Evolutionary conservation across 2,329 filamentous ascomycete species (phyloP).

Genomic region (Sporothrix dimorphospora): DNA sequence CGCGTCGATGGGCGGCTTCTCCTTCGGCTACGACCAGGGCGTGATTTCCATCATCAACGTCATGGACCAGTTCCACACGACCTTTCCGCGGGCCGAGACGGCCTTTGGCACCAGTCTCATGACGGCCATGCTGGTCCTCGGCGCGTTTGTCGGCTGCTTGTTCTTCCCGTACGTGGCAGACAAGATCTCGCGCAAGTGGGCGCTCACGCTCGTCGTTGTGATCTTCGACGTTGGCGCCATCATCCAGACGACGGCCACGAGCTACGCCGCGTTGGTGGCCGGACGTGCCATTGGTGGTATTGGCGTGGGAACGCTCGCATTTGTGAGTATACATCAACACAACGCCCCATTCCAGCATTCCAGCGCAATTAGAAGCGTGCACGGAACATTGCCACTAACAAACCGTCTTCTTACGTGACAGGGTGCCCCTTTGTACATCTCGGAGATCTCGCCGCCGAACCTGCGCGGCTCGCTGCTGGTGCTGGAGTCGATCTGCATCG

Average conservation of each 20-base stretch:
- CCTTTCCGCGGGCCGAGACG: slow-evolving; percentile 40
- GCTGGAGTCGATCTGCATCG: slow-evolving; percentile 22
- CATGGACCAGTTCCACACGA: slow-evolving; percentile 55
- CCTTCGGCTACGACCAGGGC: slow-evolving; percentile 39
- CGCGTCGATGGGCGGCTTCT: slow-evolving; percentile 42
- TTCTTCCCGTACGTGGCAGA: slow-evolving; percentile 46
- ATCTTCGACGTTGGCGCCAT: slow-evolving; percentile 50
- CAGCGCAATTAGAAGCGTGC: too few species aligned
- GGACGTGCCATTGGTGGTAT: slow-evolving; percentile 40
- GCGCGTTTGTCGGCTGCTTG: slow-evolving; percentile 44
- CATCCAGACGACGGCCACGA: slow-evolving; percentile 41
- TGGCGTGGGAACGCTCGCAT: slow-evolving; percentile 41
- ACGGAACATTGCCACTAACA: too few species aligned
- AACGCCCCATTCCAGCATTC: too few species aligned
- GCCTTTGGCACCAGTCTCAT: slow-evolving; percentile 46
- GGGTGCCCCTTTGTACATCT: slow-evolving; percentile 37
- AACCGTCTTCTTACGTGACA: too few species aligned
- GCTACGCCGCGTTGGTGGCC: slow-evolving; percentile 38
- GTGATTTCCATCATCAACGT: slow-evolving; percentile 46
- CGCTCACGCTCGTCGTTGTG: slow-evolving; percentile 44
- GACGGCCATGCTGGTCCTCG: slow-evolving; percentile 49
- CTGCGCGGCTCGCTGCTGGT: slow-evolving; percentile 26
- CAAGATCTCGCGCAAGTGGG: slow-evolving; percentile 48
- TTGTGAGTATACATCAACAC: slow-evolving; percentile 34
- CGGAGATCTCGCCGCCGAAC: slow-evolving; percentile 30